Evolutionary conservation across 176 grass and related monocot species (phyloP).

Genomic region (Carex scoparia): DNA sequence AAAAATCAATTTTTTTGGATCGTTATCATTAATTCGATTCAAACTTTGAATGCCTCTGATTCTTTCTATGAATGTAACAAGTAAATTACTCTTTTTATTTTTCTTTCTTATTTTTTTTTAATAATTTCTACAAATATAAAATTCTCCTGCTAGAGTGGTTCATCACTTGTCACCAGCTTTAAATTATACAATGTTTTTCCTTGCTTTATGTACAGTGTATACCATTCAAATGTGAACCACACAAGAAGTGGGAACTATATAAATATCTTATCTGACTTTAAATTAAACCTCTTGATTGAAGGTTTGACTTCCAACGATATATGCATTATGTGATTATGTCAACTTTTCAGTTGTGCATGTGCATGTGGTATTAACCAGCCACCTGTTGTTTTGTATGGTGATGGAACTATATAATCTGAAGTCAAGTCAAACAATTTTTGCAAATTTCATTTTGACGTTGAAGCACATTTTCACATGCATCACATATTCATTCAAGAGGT

Average conservation of each 20-base stretch:
- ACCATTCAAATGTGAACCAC: background rate
- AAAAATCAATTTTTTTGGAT: too few species aligned
- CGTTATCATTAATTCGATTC: too few species aligned
- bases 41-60: too few species aligned
- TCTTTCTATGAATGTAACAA: too few species aligned
- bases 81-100: too few species aligned
- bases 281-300: too few species aligned
- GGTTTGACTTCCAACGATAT: background rate
- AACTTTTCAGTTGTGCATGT: background rate
- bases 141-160: too few species aligned
- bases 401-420: background rate
- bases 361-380: background rate
- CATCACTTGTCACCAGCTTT: background rate
- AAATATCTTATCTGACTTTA: background rate
- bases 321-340: background rate
- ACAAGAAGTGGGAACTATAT: background rate
- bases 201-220: background rate
- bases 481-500: too few species aligned
- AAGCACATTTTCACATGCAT: too few species aligned
- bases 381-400: background rate
- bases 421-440: background rate
- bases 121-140: too few species aligned
- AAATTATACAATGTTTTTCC: background rate
- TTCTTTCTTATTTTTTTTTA: too few species aligned
- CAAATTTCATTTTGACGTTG: background rate